A percentile compares a stretch with the other conserved stretches of the same genome.
Evolutionary conservation across 1,139 yeast species (phyloP).

Genomic region (Kodamaea ohmeri): DNA sequence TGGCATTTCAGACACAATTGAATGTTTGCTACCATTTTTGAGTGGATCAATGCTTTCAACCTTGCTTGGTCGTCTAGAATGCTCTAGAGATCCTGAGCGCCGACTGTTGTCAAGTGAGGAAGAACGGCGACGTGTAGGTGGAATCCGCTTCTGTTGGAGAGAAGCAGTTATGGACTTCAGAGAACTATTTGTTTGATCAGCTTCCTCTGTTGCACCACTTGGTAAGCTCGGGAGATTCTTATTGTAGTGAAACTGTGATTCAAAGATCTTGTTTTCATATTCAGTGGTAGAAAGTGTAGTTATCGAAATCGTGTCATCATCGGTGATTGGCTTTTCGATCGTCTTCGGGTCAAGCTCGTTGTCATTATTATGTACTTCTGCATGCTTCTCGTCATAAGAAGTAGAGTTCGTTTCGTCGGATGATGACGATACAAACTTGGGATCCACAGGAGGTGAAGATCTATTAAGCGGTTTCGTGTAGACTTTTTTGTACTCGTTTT

Average conservation of each 20-base stretch:
- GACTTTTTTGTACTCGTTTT: slow-evolving; percentile 29
- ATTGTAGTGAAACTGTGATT: slow-evolving; percentile 42
- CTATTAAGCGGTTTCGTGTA: too few relatives aligned
- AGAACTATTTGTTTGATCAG: background rate
- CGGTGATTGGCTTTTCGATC: background rate
- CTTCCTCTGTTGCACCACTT: background rate
- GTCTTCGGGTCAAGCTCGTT: background rate
- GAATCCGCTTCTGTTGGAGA: background rate
- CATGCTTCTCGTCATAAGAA: slow-evolving; percentile 1
- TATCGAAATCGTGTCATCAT: slow-evolving; percentile 36
- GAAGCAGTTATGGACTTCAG: background rate
- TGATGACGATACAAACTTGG: too few relatives aligned
- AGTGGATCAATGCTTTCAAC: background rate
- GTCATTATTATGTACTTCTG: background rate
- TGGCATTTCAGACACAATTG: background rate
- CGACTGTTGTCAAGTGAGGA: background rate
- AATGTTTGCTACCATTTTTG: background rate
- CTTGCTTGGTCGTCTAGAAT: background rate
- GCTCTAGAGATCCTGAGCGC: background rate
- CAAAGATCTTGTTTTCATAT: slow-evolving; percentile 53
- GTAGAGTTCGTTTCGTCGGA: background rate
- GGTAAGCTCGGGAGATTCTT: slow-evolving; percentile 33
- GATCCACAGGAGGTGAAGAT: too few relatives aligned
- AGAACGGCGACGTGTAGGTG: background rate
- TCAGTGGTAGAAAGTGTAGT: slow-evolving; percentile 51